A percentile compares a stretch with the other conserved stretches of the same genome.
Conservation (phyloP, 148 eudicot species). For the Salicornia ramosissima region DNA sequence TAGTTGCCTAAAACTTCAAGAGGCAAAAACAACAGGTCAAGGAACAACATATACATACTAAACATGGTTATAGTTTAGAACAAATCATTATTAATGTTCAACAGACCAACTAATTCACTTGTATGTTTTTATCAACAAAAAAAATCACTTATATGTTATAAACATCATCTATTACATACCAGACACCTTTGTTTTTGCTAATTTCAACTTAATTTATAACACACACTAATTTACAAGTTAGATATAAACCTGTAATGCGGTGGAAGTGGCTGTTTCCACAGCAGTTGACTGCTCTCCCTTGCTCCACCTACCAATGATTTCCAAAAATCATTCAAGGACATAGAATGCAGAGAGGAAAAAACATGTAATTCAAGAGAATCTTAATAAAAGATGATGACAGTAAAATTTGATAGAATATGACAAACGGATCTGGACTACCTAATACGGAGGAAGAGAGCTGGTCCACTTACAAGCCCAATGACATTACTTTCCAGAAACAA, state of each 20-base stretch:
- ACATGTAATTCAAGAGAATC: neutral
- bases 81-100: neutral
- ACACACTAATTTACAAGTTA: neutral
- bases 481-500: too few relatives aligned
- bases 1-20: neutral
- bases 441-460: too few relatives aligned
- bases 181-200: neutral
- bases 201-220: neutral
- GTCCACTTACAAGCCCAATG: too few relatives aligned
- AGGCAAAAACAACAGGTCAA: neutral
- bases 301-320: conserved; percentile 59
- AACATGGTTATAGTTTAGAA: neutral
- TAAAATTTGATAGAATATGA: neutral
- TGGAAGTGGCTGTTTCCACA: conserved; percentile 65
- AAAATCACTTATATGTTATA: neutral
- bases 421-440: neutral
- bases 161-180: neutral
- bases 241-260: conserved; percentile 48
- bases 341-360: neutral
- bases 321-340: neutral
- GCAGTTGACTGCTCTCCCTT: conserved; percentile 96
- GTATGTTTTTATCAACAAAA: too few relatives aligned
- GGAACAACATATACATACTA: neutral
- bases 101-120: neutral
- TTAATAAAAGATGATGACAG: neutral